Evolutionary conservation across 2,329 filamentous ascomycete genomes (phyloP).

Genomic region (Pyrenophora graminea): DNA sequence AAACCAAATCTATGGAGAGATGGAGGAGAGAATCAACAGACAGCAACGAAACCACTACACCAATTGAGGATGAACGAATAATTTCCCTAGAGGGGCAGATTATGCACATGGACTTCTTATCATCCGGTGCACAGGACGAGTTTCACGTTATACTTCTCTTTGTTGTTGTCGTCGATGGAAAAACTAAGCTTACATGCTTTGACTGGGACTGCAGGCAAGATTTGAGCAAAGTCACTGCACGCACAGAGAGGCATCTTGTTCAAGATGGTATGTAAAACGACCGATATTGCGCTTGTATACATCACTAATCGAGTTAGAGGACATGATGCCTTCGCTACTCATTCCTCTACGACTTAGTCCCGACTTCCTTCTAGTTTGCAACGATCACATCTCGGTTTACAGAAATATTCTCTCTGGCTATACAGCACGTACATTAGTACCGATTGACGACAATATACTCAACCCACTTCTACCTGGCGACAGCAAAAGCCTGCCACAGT

Average conservation of each 20-base stretch:
- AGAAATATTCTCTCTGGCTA: constrained; percentile 49
- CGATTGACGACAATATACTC: constrained; percentile 37
- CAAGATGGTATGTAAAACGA: constrained; percentile 30
- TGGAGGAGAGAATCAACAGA: constrained; percentile 53
- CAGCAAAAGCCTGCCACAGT: constrained; percentile 59
- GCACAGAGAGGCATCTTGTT: constrained; percentile 33
- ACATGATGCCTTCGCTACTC: constrained; percentile 45
- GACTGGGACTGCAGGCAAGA: constrained; percentile 58
- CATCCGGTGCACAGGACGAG: constrained; percentile 70
- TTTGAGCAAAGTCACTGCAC: constrained; percentile 30
- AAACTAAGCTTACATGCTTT: constrained; percentile 56
- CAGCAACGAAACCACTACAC: constrained; percentile 54
- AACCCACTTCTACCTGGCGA: constrained; percentile 52
- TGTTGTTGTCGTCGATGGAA: constrained; percentile 52
- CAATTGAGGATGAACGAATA: constrained; percentile 60
- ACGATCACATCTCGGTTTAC: constrained; percentile 44
- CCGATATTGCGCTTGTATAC: background rate
- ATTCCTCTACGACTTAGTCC: constrained; percentile 48
- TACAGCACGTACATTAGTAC: constrained; percentile 24
- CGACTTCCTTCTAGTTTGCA: constrained; percentile 48
- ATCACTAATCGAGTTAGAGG: constrained; percentile 33
- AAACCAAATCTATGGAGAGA: constrained; percentile 62
- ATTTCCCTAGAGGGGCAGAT: constrained; percentile 67
- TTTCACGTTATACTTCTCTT: constrained; percentile 76
- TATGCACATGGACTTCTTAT: constrained; percentile 83